A percentile compares a stretch with the other conserved stretches of the same genome.
Evolutionary conservation across 2,329 filamentous ascomycete species (phyloP).

Genomic region (Aspergillus japonicus): DNA sequence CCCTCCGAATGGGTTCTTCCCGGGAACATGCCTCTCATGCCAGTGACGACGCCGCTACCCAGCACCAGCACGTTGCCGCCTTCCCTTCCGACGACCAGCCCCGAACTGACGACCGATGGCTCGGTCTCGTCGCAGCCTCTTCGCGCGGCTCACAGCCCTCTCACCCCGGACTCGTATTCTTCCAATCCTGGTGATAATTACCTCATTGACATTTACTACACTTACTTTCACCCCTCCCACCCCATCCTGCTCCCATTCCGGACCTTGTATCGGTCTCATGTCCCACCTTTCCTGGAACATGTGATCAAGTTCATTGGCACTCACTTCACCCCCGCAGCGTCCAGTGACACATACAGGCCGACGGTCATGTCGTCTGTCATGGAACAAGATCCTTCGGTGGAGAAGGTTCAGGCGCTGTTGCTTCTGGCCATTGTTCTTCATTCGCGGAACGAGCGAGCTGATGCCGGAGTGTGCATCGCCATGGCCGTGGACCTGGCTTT

Average conservation of each 20-base stretch:
- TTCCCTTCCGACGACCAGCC: constrained; percentile 22
- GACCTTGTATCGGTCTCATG: constrained; percentile 37
- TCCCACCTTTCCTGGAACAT: constrained; percentile 50
- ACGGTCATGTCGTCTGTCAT: constrained; percentile 32
- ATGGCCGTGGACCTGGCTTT: constrained; percentile 70
- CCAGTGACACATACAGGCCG: constrained; percentile 46
- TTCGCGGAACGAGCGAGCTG: constrained; percentile 68
- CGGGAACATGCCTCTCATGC: constrained; percentile 31
- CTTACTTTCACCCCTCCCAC: constrained; percentile 56
- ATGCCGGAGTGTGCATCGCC: constrained; percentile 65
- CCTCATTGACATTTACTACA: constrained; percentile 56
- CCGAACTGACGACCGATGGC: constrained; percentile 22
- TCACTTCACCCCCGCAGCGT: constrained; percentile 51
- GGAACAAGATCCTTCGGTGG: constrained; percentile 49
- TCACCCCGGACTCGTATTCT: constrained; percentile 39
- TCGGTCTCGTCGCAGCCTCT: constrained; percentile 17
- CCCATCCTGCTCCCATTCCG: constrained; percentile 55
- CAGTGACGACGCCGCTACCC: constrained; percentile 17
- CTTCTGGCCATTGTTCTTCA: constrained; percentile 76
- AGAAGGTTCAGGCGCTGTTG: constrained; percentile 75
- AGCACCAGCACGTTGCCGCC: constrained; percentile 17
- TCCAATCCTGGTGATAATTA: constrained; percentile 36
- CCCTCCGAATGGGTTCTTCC: constrained; percentile 41
- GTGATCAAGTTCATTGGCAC: constrained; percentile 59
- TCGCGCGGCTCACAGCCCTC: constrained; percentile 25